Conservation (phyloP, 805 yeast genomes). For the Candida chilensis region DNA sequence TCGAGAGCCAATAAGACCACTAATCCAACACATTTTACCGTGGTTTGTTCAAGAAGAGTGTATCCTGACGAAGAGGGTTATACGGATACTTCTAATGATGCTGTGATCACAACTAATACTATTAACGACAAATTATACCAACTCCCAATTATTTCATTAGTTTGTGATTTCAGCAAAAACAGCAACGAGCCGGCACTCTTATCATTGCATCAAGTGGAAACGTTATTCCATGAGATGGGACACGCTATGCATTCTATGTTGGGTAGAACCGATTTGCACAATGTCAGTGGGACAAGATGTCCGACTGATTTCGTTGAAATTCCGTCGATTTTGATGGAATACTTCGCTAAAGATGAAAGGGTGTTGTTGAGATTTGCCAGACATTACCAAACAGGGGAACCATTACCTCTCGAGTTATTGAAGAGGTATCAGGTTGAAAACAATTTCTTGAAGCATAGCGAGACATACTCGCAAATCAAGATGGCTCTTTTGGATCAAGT, state of each 20-base stretch:
- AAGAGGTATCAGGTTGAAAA: slow-evolving; percentile 41
- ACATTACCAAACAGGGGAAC: slow-evolving; percentile 60
- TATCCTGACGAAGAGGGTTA: slow-evolving; percentile 37
- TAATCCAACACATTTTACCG: slow-evolving; percentile 92
- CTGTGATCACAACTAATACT: slow-evolving; percentile 14
- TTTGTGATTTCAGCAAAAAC: slow-evolving; percentile 64
- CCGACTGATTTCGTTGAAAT: slow-evolving; percentile 94
- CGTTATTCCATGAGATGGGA: slow-evolving; percentile 97
- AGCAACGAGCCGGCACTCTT: slow-evolving; percentile 32
- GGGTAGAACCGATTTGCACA: slow-evolving; percentile 84
- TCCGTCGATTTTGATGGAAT: slow-evolving; percentile 95
- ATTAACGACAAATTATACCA: slow-evolving; percentile 51
- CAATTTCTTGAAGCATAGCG: slow-evolving; percentile 53
- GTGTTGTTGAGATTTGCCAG: slow-evolving; percentile 67
- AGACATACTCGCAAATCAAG: slow-evolving; percentile 77
- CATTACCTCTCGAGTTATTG: slow-evolving; percentile 42
- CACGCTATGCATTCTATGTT: slow-evolving; percentile 98
- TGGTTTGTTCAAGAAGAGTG: slow-evolving; percentile 84
- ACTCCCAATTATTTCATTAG: slow-evolving; percentile 81
- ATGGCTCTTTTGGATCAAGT: slow-evolving; percentile 86
- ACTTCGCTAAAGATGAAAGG: slow-evolving; percentile 74
- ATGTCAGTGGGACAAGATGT: slow-evolving; percentile 91
- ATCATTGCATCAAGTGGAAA: slow-evolving; percentile 75
- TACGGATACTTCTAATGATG: slow-evolving; percentile 20
- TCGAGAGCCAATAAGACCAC: slow-evolving; percentile 67